A percentile compares a stretch with the other conserved stretches of the same genome.
Evolutionary conservation across 106 monocot genomes (phyloP).

Genomic region (Posidonia australis): DNA sequence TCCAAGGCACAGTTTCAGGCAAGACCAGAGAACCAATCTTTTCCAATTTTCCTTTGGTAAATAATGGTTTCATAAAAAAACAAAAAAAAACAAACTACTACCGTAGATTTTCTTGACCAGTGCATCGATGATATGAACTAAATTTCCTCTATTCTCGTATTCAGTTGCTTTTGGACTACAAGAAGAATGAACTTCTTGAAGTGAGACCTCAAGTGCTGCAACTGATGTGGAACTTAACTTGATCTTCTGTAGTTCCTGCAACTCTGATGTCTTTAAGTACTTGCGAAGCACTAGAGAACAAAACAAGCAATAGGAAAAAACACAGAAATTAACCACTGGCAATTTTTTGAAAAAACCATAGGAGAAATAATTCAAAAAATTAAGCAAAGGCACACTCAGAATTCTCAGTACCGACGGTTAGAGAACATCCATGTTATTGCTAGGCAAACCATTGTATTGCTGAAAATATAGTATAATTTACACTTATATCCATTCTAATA

Average conservation of each 20-base stretch:
- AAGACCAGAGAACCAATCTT: neutral
- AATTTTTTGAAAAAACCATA: neutral
- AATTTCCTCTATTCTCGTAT: neutral
- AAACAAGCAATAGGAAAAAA: neutral
- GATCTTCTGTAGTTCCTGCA: slow-evolving; percentile 1
- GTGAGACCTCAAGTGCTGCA: slow-evolving; percentile 2
- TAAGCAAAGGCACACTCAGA: too few relatives aligned
- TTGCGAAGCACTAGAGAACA: neutral
- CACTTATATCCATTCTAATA: too few relatives aligned
- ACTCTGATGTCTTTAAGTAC: neutral
- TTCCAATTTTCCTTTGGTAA: neutral
- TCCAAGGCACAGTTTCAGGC: neutral
- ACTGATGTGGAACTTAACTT: neutral
- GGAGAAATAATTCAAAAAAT: neutral
- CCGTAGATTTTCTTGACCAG: neutral
- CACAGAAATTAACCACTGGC: neutral
- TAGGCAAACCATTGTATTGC: too few relatives aligned
- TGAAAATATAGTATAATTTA: too few relatives aligned
- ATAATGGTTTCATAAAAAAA: neutral
- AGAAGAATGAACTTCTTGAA: neutral
- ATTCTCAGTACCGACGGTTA: too few relatives aligned
- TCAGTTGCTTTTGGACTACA: slow-evolving; percentile 4
- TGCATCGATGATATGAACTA: neutral
- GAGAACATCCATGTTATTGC: too few relatives aligned
- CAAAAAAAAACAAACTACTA: neutral